These are phyloP conservation scores for Pythium coloratum DNA, from an alignment of 352 stramenopile genomes.

Conservation along the genomic window DNA sequence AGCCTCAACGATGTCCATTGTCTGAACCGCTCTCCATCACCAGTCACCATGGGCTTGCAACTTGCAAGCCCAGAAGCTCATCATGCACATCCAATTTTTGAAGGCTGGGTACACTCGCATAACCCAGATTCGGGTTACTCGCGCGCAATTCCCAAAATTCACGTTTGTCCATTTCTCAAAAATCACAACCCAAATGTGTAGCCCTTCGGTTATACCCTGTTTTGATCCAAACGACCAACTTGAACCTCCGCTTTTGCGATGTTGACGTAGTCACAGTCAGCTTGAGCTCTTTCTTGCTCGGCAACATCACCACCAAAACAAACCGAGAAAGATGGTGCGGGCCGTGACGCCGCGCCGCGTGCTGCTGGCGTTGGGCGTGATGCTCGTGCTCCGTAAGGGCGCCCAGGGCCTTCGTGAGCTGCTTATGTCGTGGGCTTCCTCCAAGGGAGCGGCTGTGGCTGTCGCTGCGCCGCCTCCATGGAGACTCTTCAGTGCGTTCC, in stretches of 20 bases:
- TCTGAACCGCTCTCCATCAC: too few species aligned
- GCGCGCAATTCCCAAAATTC: background rate
- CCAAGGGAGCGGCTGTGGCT: slow-evolving; percentile 14
- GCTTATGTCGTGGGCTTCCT: slow-evolving; percentile 25
- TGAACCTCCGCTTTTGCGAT: slow-evolving; percentile 20
- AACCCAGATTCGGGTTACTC: background rate
- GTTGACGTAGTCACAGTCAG: slow-evolving; percentile 22
- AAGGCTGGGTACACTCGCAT: background rate
- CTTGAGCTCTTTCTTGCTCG: background rate
- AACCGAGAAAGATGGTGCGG: slow-evolving; percentile 9
- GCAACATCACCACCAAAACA: background rate
- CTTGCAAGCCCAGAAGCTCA: too few species aligned
- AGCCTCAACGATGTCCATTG: too few species aligned
- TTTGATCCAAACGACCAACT: background rate
- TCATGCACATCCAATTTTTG: too few species aligned
- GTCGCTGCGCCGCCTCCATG: slow-evolving; percentile 32
- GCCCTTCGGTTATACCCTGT: slow-evolving; percentile 1
- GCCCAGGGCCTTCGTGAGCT: slow-evolving; percentile 32
- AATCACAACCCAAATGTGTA: background rate
- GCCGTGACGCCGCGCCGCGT: slow-evolving; percentile 28
- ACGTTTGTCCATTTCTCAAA: background rate
- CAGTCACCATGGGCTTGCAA: too few species aligned
- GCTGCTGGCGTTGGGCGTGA: slow-evolving; percentile 39
- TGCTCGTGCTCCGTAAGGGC: slow-evolving; percentile 44
- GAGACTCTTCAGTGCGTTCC: slow-evolving; percentile 74